phyloP scores from a whole-genome alignment of 139 green algal species.

The Pseudopediastrum boryanum region DNA sequence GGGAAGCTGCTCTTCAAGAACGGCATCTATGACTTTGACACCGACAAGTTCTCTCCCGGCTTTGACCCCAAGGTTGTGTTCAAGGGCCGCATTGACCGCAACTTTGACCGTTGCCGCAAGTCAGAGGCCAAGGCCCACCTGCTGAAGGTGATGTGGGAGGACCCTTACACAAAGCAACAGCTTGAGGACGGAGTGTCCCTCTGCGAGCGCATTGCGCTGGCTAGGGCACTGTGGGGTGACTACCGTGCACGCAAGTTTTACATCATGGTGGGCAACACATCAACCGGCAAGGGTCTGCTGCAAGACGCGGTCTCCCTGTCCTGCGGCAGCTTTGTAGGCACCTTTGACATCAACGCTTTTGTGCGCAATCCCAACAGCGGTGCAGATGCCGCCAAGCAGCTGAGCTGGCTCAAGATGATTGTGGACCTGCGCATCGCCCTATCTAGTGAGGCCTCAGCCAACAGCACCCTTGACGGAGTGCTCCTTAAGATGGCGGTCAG shows the following conservation, averaged over 20 bases:
- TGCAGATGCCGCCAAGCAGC: slow-evolving; percentile 2
- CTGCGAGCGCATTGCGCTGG: slow-evolving; percentile 14
- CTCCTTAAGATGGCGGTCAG: background rate
- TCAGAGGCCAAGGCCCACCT: background rate
- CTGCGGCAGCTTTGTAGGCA: slow-evolving; percentile 13
- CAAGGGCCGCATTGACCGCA: slow-evolving; percentile 4
- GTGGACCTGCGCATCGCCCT: slow-evolving; percentile 13
- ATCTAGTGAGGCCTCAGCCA: background rate
- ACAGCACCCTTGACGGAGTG: background rate
- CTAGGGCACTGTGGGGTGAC: slow-evolving; percentile 1
- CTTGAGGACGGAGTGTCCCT: slow-evolving; percentile 8
- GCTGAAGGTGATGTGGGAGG: slow-evolving; percentile 1
- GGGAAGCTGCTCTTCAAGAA: slow-evolving; percentile 17
- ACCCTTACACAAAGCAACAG: slow-evolving; percentile 18
- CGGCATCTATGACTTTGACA: slow-evolving; percentile 22
- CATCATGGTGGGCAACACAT: slow-evolving; percentile 11
- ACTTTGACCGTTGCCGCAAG: slow-evolving; percentile 7
- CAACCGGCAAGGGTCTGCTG: slow-evolving; percentile 3
- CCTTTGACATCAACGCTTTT: slow-evolving; percentile 8
- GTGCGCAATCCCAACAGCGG: slow-evolving; percentile 19
- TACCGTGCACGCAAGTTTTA: slow-evolving; percentile 9
- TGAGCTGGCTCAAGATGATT: slow-evolving; percentile 22
- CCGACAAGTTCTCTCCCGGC: slow-evolving; percentile 12
- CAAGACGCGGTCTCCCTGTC: background rate
- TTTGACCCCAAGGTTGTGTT: slow-evolving; percentile 15